Conservation (phyloP, 208 protist species). For the Trypanosoma melophagium region DNA sequence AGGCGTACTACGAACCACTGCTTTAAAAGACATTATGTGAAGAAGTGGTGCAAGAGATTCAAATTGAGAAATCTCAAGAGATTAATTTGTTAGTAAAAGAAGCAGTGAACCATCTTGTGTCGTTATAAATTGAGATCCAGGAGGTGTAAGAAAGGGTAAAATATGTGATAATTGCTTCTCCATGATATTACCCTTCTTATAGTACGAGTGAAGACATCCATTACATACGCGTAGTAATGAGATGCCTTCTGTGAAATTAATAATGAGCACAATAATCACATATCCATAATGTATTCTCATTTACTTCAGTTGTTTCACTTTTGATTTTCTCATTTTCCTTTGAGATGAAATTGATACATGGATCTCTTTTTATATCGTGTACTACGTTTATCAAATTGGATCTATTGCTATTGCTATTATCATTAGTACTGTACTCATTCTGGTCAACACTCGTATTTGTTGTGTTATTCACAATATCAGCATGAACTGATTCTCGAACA, state of each 20-base stretch:
- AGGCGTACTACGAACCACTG: too few species aligned
- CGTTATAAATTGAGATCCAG: not conserved
- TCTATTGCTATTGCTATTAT: too few species aligned
- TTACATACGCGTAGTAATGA: not conserved
- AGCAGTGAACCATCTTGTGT: not conserved
- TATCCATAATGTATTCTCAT: not conserved
- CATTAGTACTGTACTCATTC: too few species aligned
- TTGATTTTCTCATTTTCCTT: too few species aligned
- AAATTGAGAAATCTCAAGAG: not conserved
- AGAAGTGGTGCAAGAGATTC: not conserved
- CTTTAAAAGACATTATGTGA: not conserved
- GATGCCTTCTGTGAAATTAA: not conserved
- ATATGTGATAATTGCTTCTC: too few species aligned
- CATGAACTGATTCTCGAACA: not conserved
- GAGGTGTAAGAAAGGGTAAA: too few species aligned
- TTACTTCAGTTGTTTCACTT: too few species aligned
- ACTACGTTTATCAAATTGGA: too few species aligned
- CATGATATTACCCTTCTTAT: not conserved
- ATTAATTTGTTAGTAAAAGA: not conserved
- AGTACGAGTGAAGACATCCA: slow-evolving; percentile 1
- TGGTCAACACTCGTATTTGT: too few species aligned
- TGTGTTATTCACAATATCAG: too few species aligned
- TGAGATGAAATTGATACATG: too few species aligned
- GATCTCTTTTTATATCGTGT: too few species aligned
- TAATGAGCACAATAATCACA: slow-evolving; percentile 2